Evolutionary conservation across 2,329 filamentous ascomycete species (phyloP), one percentile per base, ranked within the genome.

Genomic region (Aureobasidium sp.): DNA sequence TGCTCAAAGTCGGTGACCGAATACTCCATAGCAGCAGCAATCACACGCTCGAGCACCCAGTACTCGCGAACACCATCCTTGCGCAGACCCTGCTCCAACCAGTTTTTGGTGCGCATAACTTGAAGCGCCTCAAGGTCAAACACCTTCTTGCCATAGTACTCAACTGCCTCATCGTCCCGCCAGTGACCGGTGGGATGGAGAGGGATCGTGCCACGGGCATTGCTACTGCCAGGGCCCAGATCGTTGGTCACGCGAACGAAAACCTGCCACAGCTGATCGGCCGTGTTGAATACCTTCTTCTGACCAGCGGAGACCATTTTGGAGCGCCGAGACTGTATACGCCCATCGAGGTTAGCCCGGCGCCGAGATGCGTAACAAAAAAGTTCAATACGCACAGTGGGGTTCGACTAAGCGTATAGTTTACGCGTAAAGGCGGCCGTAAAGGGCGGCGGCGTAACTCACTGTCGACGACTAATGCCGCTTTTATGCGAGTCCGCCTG

Each of bases 11-110:
- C 55, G 3, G 4, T 43, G 21, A 5, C 42, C 3, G 42, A n/a
- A 33, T 58, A 58, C 15, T 47, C 43, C 55, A 58, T 58, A n/a
- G 31, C 21, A 21, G 55, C 55, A 13, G 42, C 55, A 11, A 49
- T 23, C 15, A 58, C 9, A 38, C 55, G 42, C 17, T 58, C 33
- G 10, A 49, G 31, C 17, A 9, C 13, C 21, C 23, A 49, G 33
- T 47, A 33, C 3, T 49, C 38, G 7, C 7, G 31, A 27, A 58
- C n/a, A 31, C 43, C 55, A 3, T 9, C 23, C 43, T 40, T 38
- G 10, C 23, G 29, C 23, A 58, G 35, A 25, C 43, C 55, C 13
- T 49, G 15, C 2, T 37, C 25, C 15, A 58, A 17, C 55, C 55
- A 58, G 17, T 46, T 31, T 25, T 55, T 29, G 5, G 10, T 15